A percentile compares a stretch with the other conserved stretches of the same genome.
These are phyloP conservation scores for Neobulgaria alba DNA, from an alignment of 2,329 filamentous ascomycete species.

Conservation along the genomic window DNA sequence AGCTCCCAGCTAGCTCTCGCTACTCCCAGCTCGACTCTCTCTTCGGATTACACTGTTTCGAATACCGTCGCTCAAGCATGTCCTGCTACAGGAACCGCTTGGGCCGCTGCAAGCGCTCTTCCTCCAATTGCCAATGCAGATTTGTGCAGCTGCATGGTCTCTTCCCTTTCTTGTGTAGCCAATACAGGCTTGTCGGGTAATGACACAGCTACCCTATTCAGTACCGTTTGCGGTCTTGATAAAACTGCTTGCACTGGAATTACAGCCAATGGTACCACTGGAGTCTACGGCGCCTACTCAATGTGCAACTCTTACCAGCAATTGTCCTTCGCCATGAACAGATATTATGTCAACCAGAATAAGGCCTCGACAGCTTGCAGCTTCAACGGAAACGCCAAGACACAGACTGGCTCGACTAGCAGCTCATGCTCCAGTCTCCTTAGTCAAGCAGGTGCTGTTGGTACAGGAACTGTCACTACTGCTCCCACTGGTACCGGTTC, in stretches of 20 bases:
- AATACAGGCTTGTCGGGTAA: constrained; percentile 46
- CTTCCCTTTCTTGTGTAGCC: constrained; percentile 63
- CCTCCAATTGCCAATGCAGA: constrained; percentile 72
- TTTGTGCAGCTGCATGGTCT: constrained; percentile 81
- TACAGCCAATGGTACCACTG: constrained; percentile 54
- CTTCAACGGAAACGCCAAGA: constrained; percentile 59
- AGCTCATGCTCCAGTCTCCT: constrained; percentile 51
- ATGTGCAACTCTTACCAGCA: constrained; percentile 66
- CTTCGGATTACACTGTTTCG: constrained; percentile 60
- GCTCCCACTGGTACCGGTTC: constrained; percentile 33
- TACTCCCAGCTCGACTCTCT: constrained; percentile 56
- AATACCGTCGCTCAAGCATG: constrained; percentile 63
- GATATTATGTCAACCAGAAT: constrained; percentile 57
- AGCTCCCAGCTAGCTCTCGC: constrained; percentile 61
- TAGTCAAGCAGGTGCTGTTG: constrained; percentile 52
- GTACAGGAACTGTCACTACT: constrained; percentile 46
- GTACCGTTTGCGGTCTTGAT: constrained; percentile 57
- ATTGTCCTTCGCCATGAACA: constrained; percentile 65
- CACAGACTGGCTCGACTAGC: constrained; percentile 38
- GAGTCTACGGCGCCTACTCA: constrained; percentile 67
- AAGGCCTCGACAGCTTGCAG: constrained; percentile 53
- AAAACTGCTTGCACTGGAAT: constrained; percentile 58
- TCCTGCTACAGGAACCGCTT: constrained; percentile 55
- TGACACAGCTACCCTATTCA: constrained; percentile 62
- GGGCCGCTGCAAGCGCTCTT: constrained; percentile 63